Conservation (phyloP, 139 green algal genomes). For the Chlamydomonas sp. region DNA sequence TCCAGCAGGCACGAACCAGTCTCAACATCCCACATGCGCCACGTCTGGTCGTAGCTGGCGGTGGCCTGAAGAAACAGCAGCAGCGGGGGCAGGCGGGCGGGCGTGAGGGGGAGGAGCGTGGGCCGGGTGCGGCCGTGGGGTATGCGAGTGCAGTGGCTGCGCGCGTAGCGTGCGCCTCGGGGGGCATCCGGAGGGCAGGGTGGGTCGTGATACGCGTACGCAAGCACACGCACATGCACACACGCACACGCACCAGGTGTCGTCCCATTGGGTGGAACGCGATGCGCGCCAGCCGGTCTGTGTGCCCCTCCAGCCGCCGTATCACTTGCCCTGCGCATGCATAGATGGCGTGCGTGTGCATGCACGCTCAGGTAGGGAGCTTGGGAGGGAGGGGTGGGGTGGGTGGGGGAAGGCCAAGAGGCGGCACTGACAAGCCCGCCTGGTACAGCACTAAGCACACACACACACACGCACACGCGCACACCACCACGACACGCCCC, state of each 20-base stretch:
- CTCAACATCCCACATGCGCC: constrained; percentile 91
- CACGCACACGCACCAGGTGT: constrained; percentile 50
- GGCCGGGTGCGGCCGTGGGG: not conserved
- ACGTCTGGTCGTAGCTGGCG: constrained; percentile 87
- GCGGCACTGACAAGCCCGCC: not conserved
- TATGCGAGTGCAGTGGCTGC: not conserved
- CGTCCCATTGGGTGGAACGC: constrained; percentile 84
- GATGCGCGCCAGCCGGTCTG: constrained; percentile 68
- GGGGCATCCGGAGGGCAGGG: too few relatives aligned
- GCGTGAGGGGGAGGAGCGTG: not conserved
- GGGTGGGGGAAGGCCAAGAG: not conserved
- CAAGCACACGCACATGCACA: not conserved
- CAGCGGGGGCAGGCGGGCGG: not conserved
- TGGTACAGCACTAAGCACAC: not conserved
- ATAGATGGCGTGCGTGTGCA: not conserved
- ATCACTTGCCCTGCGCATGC: constrained; percentile 41
- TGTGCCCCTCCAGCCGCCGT: constrained; percentile 67
- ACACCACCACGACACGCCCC: not conserved
- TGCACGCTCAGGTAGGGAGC: not conserved
- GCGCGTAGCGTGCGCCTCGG: not conserved
- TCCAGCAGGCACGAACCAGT: constrained; percentile 77
- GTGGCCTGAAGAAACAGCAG: constrained; percentile 44
- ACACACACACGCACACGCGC: not conserved
- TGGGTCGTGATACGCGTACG: not conserved
- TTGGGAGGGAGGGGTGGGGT: not conserved